phyloP scores from a whole-genome alignment of 768 basidiomycete species.

The Candolleomyces efflorescens region DNA sequence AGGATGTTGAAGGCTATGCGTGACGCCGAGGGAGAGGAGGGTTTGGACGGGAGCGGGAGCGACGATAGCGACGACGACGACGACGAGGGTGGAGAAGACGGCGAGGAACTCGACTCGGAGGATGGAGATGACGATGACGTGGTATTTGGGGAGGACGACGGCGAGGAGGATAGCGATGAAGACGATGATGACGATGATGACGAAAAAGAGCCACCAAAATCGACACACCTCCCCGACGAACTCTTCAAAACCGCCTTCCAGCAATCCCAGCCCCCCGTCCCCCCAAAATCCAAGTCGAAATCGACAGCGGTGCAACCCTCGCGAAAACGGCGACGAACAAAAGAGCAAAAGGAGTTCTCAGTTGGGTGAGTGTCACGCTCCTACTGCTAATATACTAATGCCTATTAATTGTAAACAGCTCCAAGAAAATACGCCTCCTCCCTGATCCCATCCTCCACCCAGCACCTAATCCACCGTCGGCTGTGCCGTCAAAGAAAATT shows the following conservation, averaged over 20 bases:
- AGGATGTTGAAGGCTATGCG: not conserved
- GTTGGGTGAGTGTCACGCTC: conserved; percentile 43
- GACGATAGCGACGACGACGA: not conserved
- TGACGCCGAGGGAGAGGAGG: not conserved
- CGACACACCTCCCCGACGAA: conserved; percentile 60
- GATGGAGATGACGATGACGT: not conserved
- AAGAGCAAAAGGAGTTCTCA: conserved; percentile 48
- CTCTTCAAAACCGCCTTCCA: conserved; percentile 55
- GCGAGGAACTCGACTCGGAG: not conserved
- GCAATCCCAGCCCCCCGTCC: conserved; percentile 1
- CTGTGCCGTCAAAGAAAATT: conserved; percentile 32
- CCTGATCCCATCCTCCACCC: conserved; percentile 18
- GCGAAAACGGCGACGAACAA: conserved; percentile 16
- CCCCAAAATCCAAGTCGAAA: conserved; percentile 23
- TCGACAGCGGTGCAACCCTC: not conserved
- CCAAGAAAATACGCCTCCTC: conserved; percentile 51
- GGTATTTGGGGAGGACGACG: not conserved
- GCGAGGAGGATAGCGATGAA: not conserved
- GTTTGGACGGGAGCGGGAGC: not conserved
- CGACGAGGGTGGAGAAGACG: not conserved
- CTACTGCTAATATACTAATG: not conserved
- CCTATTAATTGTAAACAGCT: conserved; percentile 28
- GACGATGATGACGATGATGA: not conserved
- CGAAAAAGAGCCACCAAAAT: not conserved
- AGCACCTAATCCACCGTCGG: conserved; percentile 28